Conservation (phyloP, 768 basidiomycete genomes). For the Amyloporia xantha region DNA sequence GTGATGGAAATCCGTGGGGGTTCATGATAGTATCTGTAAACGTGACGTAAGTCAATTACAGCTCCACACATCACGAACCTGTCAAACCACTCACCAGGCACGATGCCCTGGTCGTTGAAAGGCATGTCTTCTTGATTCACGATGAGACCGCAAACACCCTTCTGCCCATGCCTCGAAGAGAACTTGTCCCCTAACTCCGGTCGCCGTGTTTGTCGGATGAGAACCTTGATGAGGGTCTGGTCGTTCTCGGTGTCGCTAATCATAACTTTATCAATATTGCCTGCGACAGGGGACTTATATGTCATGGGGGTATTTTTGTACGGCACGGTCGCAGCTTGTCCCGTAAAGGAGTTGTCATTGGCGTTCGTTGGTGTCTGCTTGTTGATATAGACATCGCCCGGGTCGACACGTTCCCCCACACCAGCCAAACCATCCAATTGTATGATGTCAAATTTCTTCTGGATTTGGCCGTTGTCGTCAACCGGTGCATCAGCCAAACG, state of each 20-base stretch:
- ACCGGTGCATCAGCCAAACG: constrained; percentile 88
- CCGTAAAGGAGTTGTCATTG: constrained; percentile 84
- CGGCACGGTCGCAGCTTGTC: constrained; percentile 73
- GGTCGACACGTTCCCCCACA: constrained; percentile 90
- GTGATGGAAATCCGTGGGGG: constrained; percentile 97
- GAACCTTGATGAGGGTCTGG: constrained; percentile 92
- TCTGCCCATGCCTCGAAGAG: constrained; percentile 95
- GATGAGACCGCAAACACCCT: constrained; percentile 97
- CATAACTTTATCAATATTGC: constrained; percentile 96
- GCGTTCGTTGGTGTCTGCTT: constrained; percentile 95
- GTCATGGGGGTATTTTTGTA: constrained; percentile 91
- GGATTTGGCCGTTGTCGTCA: constrained; percentile 72
- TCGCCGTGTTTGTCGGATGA: constrained; percentile 92
- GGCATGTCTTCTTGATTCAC: constrained; percentile 99
- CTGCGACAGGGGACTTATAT: constrained; percentile 91
- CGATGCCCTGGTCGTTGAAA: constrained; percentile 96
- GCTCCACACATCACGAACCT: not conserved
- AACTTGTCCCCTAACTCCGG: constrained; percentile 99
- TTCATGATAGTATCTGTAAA: constrained; percentile 95
- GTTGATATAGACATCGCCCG: constrained; percentile 92
- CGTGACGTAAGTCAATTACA: constrained; percentile 3
- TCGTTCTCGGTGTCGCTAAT: constrained; percentile 96
- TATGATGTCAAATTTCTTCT: constrained; percentile 86
- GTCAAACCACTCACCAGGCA: constrained; percentile 53
- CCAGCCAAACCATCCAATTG: constrained; percentile 91